Base-by-base conservation (phyloP, 441 rosid genomes). In the Geranium incanum region DNA sequence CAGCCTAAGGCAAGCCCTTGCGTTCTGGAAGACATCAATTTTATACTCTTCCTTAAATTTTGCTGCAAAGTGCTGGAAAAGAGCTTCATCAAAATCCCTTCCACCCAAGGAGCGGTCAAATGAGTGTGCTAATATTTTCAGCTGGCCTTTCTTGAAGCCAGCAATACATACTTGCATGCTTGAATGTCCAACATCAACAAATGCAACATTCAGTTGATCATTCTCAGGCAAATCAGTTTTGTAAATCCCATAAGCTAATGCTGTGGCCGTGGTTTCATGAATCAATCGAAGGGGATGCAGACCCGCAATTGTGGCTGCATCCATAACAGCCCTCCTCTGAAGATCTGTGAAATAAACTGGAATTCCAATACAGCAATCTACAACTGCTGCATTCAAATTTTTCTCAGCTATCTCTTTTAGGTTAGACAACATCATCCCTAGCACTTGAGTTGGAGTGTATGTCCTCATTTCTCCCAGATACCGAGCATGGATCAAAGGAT, bases 101-200 rank as follows among this genome's bases (percentile, higher is more conserved):
- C 99, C 98, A 11, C 99, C 99, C 41, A 95, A 73, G 6, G 91
- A 85, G 5, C 84, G 87, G 70, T 95, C 98, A 74, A 81, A 95
- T 2, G 90, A 80, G 37, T 95, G 99, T 52, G 91, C 85, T 80
- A 92, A 74, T 66, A 95, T 72, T 80, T 85, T 88, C 38, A 95
- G 82, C 63, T 95, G 97, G 6, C 99, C 98, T 68, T 88, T 92
- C 74, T 86, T 90, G 72, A 89, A 90, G 63, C 89, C 98, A 67
- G 87, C 97, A 77, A 95, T 90, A 82, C 97, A 95, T 15, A 89
- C 98, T 82, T 95, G 99, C 95, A 92, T 84, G 72, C 96, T 90
- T 18, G 97, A 86, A 60, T 95, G 96, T 0, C 99, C 99, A 68
- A 95, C 68, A 71, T 95, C 99, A 70, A 95, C 88, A 79, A 95